Percentiles rank a stretch among this genome's conserved stretches.
Conservation (phyloP, 345 rosid genomes). For the Populus deltoides region DNA sequence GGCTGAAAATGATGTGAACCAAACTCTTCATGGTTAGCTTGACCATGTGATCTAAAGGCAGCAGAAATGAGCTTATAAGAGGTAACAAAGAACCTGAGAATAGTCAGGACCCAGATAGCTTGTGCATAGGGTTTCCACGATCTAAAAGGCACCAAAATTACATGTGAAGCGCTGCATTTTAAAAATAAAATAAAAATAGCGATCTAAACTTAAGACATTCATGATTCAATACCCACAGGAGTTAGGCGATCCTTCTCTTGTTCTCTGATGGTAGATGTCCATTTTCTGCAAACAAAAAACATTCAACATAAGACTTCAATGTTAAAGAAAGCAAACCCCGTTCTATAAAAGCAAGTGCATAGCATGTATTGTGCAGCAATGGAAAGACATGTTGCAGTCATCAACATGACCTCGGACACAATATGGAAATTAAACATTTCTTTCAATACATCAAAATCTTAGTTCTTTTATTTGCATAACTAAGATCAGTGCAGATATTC, state of each 20-base stretch:
- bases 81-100: constrained; percentile 55
- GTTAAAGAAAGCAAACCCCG: not conserved
- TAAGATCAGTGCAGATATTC: not conserved
- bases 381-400: not conserved
- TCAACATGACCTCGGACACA: not conserved
- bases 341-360: not conserved
- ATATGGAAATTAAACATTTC: not conserved
- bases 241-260: constrained; percentile 80
- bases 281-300: constrained; percentile 55
- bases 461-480: not conserved
- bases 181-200: constrained; percentile 5
- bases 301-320: not conserved
- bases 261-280: constrained; percentile 77
- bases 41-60: constrained; percentile 1
- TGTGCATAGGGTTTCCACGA: constrained; percentile 69
- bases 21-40: constrained; percentile 4
- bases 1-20: constrained; percentile 46
- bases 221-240: constrained; percentile 56
- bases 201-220: constrained; percentile 11
- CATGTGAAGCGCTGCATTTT: constrained; percentile 1
- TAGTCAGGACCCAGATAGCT: constrained; percentile 92
- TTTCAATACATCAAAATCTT: not conserved
- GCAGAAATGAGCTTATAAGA: not conserved
- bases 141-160: constrained; percentile 39
- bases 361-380: too few relatives aligned